Base-by-base conservation (phyloP, 192 early-diverging fungal genomes). In the Thoreauomyces humboldtii region DNA sequence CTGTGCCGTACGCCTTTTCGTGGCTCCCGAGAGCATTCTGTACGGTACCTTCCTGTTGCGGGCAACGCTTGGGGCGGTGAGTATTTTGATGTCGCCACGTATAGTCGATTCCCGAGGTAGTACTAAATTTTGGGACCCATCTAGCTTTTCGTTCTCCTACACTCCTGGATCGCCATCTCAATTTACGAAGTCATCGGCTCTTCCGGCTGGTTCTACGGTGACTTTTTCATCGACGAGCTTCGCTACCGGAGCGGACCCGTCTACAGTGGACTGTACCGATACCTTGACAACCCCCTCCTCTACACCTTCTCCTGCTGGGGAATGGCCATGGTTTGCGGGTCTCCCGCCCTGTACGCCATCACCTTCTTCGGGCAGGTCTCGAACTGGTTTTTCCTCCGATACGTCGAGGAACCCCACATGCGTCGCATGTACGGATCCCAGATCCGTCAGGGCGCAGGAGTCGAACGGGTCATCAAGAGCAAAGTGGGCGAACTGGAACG, bases 151-250 rank as follows among this genome's bases (percentile, higher is more conserved):
- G 91, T 97, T 53, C 75, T 82, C 4, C 78, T 98, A 47, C 96
- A 98, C 62, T 74, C 92, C 38, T 96, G 93, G 91, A 93, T 91
- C 32, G 88, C 96, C 7, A 76, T 88, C 25, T 92, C 92, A 6
- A 89, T 95, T 42, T 93, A 92, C 78, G 91, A 96, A 71, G 92
- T 88, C 4, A 80, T 96, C 55, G 94, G 96, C 47, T 91, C 95
- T 64, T 92, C 92, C 78, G 96, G 95, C 2, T 98, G 94, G 94
- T 98, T 98, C 77, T 96, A 97, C 70, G 94, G 92, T 45, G 96
- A 97, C 67, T 96, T 96, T 65, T 95, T 98, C 78, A 84, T 95
- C 52, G 92, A 92, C 70, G 86, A 88, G 35, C 64, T 76, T 4
- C 34, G 52, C 29, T 32, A 28, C 46, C 53, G 55, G 35, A 59